These are phyloP conservation scores for Amoebophrya sp. DNA, from an alignment of 169 alveolate species.

Conservation along the genomic window DNA sequence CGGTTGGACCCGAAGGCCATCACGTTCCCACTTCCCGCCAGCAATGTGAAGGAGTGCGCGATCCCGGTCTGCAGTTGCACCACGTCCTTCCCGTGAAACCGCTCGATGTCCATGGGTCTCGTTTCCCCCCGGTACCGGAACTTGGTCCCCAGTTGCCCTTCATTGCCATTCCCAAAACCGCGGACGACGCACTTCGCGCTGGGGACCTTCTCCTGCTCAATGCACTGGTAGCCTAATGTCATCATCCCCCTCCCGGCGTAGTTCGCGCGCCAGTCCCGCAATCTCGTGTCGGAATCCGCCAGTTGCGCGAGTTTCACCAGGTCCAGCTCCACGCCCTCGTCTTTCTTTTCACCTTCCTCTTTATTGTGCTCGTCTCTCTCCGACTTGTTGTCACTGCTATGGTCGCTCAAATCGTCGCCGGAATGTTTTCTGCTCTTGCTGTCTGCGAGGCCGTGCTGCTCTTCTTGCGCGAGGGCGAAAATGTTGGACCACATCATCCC, in stretches of 20 bases:
- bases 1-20: background rate
- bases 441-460: background rate
- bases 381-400: background rate
- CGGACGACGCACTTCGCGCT: background rate
- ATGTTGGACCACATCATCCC: background rate
- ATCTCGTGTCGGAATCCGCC: background rate
- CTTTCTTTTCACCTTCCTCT: background rate
- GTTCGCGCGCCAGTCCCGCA: background rate
- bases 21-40: background rate
- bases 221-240: background rate
- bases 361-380: background rate
- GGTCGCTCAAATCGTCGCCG: too few relatives aligned
- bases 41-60: background rate
- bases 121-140: background rate
- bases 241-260: background rate
- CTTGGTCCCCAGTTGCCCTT: background rate
- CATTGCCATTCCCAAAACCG: background rate
- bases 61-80: background rate
- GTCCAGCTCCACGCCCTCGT: background rate
- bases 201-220: background rate
- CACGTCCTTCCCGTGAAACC: background rate
- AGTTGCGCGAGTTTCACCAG: background rate
- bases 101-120: conserved; percentile 12
- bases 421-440: too few relatives aligned
- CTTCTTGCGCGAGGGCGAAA: background rate